Percentiles rank a stretch among this genome's conserved stretches.
phyloP scores from a whole-genome alignment of 1,284 basidiomycete species.

The Xanthoconium separans region DNA sequence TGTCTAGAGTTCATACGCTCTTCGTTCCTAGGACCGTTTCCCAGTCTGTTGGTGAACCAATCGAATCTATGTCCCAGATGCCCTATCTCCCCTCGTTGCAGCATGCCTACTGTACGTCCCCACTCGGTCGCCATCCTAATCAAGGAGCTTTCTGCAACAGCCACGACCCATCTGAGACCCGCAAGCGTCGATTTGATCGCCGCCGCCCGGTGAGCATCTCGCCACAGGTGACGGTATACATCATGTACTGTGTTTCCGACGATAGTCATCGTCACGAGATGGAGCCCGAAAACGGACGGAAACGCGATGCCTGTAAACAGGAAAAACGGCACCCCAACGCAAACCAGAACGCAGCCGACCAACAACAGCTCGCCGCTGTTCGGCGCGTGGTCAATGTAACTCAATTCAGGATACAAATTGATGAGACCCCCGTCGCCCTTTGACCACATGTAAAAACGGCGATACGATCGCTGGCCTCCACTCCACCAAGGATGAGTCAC shows the following conservation, averaged over 20 bases:
- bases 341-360: slow-evolving; percentile 21
- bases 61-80: slow-evolving; percentile 48
- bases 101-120: slow-evolving; percentile 46
- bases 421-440: slow-evolving; percentile 56
- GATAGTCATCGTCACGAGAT: slow-evolving; percentile 33
- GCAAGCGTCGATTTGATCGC: slow-evolving; percentile 38
- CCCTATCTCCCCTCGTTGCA: slow-evolving; percentile 43
- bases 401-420: slow-evolving; percentile 45
- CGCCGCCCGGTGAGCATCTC: slow-evolving; percentile 36
- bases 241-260: slow-evolving; percentile 48
- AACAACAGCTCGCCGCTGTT: slow-evolving; percentile 51
- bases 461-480: slow-evolving; percentile 47
- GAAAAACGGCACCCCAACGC: slow-evolving; percentile 11
- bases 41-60: slow-evolving; percentile 49
- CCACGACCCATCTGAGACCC: slow-evolving; percentile 39
- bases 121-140: slow-evolving; percentile 52
- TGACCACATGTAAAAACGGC: slow-evolving; percentile 58
- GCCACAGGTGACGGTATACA: slow-evolving; percentile 44
- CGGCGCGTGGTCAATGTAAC: slow-evolving; percentile 46
- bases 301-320: slow-evolving; percentile 11
- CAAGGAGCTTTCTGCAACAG: slow-evolving; percentile 47
- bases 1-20: slow-evolving; percentile 41
- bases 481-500: slow-evolving; percentile 63
- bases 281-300: slow-evolving; percentile 20
- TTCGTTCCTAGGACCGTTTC: slow-evolving; percentile 41